A percentile compares a stretch with the other conserved stretches of the same genome.
These are phyloP conservation scores for Nannizzia gypsea DNA, from an alignment of 2,329 filamentous ascomycete genomes.

Conservation along the genomic window DNA sequence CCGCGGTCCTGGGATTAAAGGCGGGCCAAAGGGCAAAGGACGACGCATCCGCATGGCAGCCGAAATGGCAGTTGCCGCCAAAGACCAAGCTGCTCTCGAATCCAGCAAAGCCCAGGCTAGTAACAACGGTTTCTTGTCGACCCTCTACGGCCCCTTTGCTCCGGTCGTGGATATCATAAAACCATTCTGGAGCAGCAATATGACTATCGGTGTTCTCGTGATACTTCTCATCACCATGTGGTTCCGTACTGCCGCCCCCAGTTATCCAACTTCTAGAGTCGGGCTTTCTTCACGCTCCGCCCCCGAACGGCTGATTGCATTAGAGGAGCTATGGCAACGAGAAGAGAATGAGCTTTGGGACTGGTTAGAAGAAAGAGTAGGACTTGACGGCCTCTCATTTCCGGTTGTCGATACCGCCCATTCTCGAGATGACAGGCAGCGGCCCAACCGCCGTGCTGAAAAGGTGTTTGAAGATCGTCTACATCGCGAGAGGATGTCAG, in stretches of 20 bases:
- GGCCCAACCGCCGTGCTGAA: conserved; percentile 23
- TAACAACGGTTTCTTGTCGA: conserved; percentile 73
- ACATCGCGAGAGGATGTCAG: conserved; percentile 56
- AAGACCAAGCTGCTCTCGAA: conserved; percentile 35
- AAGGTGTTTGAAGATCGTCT: conserved; percentile 45
- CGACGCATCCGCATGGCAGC: conserved; percentile 47
- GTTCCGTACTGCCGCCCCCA: conserved; percentile 42
- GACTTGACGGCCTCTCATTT: conserved; percentile 48
- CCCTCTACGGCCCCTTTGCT: conserved; percentile 56
- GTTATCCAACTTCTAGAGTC: conserved; percentile 28
- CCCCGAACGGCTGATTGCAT: conserved; percentile 64
- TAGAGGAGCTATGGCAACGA: conserved; percentile 82
- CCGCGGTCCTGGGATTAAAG: conserved; percentile 39
- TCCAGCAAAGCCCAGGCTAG: conserved; percentile 32
- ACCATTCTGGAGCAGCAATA: conserved; percentile 62
- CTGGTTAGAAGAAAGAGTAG: conserved; percentile 80
- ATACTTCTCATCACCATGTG: conserved; percentile 63
- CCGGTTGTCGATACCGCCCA: conserved; percentile 20
- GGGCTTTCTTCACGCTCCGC: conserved; percentile 31
- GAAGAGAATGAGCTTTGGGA: conserved; percentile 87
- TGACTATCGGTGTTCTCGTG: conserved; percentile 62
- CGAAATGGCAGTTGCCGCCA: conserved; percentile 27
- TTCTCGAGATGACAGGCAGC: conserved; percentile 32
- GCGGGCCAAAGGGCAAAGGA: conserved; percentile 45
- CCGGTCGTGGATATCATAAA: conserved; percentile 58